Conservation (phyloP, 352 stramenopile genomes). For the Globisporangium nunn region DNA sequence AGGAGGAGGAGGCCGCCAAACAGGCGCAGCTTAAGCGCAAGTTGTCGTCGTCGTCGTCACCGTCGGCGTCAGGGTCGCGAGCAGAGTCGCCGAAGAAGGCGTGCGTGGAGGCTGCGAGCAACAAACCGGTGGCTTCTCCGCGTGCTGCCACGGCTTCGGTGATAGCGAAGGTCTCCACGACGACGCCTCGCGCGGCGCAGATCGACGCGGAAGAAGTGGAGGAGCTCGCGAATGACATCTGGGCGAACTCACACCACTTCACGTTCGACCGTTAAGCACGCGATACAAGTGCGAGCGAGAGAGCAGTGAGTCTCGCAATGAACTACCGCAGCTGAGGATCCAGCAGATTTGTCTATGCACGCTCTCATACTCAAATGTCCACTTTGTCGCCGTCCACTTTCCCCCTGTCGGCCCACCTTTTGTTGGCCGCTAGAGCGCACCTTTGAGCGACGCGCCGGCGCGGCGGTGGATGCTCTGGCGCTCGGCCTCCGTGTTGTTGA, state of each 20-base stretch:
- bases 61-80: not conserved
- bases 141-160: not conserved
- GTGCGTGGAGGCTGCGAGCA: slow-evolving; percentile 2
- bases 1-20: slow-evolving; percentile 14
- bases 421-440: slow-evolving; percentile 39
- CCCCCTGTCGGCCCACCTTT: too few relatives aligned
- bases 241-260: slow-evolving; percentile 74
- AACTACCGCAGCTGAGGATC: not conserved
- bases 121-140: not conserved
- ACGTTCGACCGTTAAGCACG: slow-evolving; percentile 38
- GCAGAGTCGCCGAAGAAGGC: slow-evolving; percentile 7
- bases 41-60: slow-evolving; percentile 11
- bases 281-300: not conserved
- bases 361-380: too few relatives aligned
- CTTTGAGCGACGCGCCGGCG: slow-evolving; percentile 71
- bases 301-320: slow-evolving; percentile 2
- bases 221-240: slow-evolving; percentile 70
- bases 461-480: slow-evolving; percentile 77
- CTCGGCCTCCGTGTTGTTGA: slow-evolving; percentile 70
- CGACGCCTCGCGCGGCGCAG: not conserved
- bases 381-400: too few relatives aligned
- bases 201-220: slow-evolving; percentile 49
- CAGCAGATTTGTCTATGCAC: too few relatives aligned
- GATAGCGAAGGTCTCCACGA: not conserved
- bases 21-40: slow-evolving; percentile 20